A percentile compares a stretch with the other conserved stretches of the same genome.
Conservation (phyloP, 352 stramenopile genomes). For the Lagenidium giganteum region DNA sequence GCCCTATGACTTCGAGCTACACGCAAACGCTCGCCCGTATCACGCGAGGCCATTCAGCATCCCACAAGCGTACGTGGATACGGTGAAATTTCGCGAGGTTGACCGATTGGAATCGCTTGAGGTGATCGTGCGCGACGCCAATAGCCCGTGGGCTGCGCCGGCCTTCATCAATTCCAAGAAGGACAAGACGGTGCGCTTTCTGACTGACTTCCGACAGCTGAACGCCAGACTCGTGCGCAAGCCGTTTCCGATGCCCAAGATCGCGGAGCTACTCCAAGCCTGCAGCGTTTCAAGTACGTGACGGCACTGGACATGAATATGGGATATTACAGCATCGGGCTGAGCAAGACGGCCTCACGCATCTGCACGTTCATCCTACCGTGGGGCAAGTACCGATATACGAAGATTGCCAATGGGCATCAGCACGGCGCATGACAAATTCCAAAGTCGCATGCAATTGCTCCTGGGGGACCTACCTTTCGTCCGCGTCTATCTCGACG, state of each 20-base stretch:
- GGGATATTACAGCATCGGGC: constrained; percentile 29
- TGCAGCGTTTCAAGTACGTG: constrained; percentile 10
- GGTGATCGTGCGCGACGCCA: not conserved
- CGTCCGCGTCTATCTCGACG: constrained; percentile 8
- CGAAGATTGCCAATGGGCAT: constrained; percentile 19
- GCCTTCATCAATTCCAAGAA: constrained; percentile 30
- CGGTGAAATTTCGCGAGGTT: too few relatives aligned
- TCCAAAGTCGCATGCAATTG: not conserved
- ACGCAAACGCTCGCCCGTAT: too few relatives aligned
- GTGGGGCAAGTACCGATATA: constrained; percentile 24
- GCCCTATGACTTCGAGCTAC: too few relatives aligned
- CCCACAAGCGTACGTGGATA: too few relatives aligned
- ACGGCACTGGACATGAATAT: constrained; percentile 23
- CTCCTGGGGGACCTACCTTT: constrained; percentile 3
- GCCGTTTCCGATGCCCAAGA: constrained; percentile 18
- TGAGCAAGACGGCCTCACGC: constrained; percentile 17
- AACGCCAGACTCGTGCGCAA: constrained; percentile 22
- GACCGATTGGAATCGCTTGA: not conserved
- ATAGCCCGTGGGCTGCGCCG: constrained; percentile 3
- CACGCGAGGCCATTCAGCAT: too few relatives aligned
- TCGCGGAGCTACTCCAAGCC: constrained; percentile 26
- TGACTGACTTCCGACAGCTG: constrained; percentile 25
- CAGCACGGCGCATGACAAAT: constrained; percentile 9
- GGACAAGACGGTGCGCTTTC: constrained; percentile 20
- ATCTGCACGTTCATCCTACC: constrained; percentile 19